A percentile compares a stretch with the other conserved stretches of the same genome.
Evolutionary conservation across 345 rosid species (phyloP).

Genomic region (Citrus trifoliata): DNA sequence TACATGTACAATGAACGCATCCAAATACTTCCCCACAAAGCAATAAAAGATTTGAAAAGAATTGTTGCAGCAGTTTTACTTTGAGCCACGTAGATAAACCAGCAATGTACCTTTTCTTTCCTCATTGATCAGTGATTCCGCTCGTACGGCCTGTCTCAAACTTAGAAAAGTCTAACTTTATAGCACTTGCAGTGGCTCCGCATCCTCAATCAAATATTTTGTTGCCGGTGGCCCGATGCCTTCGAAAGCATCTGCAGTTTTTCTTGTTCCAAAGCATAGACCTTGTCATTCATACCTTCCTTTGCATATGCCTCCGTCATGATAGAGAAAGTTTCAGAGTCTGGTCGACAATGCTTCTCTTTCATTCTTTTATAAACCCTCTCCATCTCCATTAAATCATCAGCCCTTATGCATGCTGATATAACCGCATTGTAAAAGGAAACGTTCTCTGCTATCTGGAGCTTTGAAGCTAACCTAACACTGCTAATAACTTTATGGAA

Average conservation of each 20-base stretch:
- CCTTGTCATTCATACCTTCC: constrained; percentile 81
- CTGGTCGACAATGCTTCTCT: constrained; percentile 54
- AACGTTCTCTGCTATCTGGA: constrained; percentile 71
- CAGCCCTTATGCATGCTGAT: constrained; percentile 69
- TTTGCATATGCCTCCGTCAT: constrained; percentile 74
- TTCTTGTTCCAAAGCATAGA: constrained; percentile 74
- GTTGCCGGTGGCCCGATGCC: not conserved
- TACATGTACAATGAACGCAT: not conserved
- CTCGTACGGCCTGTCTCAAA: not conserved
- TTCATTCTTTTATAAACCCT: constrained; percentile 78
- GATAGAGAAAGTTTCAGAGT: constrained; percentile 44
- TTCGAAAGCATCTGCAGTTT: constrained; percentile 22
- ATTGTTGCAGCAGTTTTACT: not conserved
- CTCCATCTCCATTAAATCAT: constrained; percentile 92
- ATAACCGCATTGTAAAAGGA: constrained; percentile 67
- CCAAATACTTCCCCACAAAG: not conserved
- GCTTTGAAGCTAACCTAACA: constrained; percentile 69
- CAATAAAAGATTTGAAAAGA: not conserved
- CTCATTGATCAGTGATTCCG: not conserved
- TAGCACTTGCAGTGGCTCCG: not conserved
- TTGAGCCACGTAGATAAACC: not conserved
- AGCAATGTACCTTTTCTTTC: not conserved
- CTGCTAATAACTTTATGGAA: constrained; percentile 74
- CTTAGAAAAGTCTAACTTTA: not conserved
- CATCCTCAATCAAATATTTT: not conserved